These are phyloP conservation scores for Carex sylvatica DNA, from an alignment of 202 grass and related monocot species.

Conservation along the genomic window DNA sequence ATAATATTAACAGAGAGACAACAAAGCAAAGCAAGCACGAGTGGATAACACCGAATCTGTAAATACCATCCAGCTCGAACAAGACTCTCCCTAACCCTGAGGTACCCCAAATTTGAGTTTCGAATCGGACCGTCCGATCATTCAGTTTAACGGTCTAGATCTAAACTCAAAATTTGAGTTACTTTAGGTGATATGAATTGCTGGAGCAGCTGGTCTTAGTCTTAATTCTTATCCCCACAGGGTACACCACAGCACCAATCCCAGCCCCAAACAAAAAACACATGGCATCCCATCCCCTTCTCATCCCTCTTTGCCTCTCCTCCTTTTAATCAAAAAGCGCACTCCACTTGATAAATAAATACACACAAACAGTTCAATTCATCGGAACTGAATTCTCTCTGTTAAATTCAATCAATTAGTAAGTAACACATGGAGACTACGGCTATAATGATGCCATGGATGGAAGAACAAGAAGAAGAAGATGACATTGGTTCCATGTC, in stretches of 20 bases:
- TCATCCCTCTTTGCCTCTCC: neutral
- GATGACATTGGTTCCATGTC: constrained; percentile 59
- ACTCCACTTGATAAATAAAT: neutral
- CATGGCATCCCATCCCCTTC: constrained; percentile 2
- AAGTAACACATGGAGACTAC: constrained; percentile 33
- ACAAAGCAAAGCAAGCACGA: constrained; percentile 10
- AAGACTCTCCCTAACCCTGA: too few relatives aligned
- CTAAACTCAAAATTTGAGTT: too few relatives aligned
- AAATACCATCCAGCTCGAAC: neutral
- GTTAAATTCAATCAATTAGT: neutral
- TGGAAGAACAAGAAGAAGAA: constrained; percentile 39
- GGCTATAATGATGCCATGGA: constrained; percentile 22
- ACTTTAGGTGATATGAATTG: too few relatives aligned
- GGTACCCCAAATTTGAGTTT: too few relatives aligned
- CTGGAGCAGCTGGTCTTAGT: constrained; percentile 34
- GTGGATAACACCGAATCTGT: constrained; percentile 49
- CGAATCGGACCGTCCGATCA: too few relatives aligned
- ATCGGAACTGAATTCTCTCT: neutral
- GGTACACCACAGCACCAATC: neutral
- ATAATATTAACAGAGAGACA: neutral
- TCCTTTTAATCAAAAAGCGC: neutral
- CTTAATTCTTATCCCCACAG: constrained; percentile 39
- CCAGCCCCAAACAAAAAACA: neutral
- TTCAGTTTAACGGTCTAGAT: too few relatives aligned
- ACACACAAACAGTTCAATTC: constrained; percentile 20